Conservation (phyloP, 257 asterid species). For the Solanum lycopersicoides region DNA sequence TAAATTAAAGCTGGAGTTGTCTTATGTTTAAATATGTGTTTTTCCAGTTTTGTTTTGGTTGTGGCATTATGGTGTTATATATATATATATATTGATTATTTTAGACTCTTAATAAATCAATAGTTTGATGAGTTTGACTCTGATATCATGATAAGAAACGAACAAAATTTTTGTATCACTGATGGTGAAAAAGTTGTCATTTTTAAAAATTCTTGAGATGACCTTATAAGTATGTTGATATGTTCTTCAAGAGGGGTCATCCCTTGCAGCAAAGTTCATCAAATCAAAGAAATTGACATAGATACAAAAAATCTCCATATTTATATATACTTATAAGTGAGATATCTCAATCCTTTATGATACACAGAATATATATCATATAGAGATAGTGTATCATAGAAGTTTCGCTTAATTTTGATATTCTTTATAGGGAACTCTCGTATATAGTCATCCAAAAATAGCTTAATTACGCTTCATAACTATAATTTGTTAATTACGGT, state of each 20-base stretch:
- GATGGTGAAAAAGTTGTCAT: not conserved
- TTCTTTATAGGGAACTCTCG: too few species aligned
- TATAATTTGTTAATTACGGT: too few species aligned
- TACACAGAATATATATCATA: too few species aligned
- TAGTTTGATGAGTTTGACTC: not conserved
- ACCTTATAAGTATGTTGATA: not conserved
- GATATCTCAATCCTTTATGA: too few species aligned
- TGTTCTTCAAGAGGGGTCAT: not conserved
- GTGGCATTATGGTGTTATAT: not conserved
- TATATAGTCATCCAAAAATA: too few species aligned
- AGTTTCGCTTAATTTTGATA: not conserved
- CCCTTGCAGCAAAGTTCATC: too few species aligned
- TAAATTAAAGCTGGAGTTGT: not conserved
- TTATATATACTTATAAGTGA: too few species aligned
- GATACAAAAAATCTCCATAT: too few species aligned
- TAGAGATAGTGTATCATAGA: not conserved
- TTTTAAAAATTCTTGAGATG: not conserved
- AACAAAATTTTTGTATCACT: not conserved
- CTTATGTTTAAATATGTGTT: not conserved
- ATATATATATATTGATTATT: too few species aligned
- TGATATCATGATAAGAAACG: not conserved
- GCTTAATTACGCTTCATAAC: too few species aligned
- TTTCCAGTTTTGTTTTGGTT: not conserved
- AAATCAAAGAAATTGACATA: too few species aligned
- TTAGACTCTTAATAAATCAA: not conserved